Evolutionary conservation across 1,284 basidiomycete genomes (phyloP).

Genomic region (Prillingera fragicola): DNA sequence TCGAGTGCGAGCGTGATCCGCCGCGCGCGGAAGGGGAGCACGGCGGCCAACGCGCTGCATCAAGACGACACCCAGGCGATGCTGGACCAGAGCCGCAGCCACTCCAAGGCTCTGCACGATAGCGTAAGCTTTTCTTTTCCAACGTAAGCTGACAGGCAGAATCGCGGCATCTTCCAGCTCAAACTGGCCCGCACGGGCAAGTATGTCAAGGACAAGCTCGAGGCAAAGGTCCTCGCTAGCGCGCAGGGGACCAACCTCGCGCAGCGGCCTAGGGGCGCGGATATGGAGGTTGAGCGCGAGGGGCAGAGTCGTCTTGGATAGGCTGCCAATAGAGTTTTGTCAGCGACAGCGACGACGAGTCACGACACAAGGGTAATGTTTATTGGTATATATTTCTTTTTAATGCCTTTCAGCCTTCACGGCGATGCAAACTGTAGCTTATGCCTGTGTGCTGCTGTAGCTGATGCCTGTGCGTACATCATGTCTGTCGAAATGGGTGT

Average conservation of each 20-base stretch:
- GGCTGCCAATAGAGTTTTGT: too few species aligned
- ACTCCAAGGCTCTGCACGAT: constrained; percentile 41
- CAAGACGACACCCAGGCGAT: constrained; percentile 24
- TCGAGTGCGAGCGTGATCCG: not conserved
- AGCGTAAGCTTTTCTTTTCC: constrained; percentile 16
- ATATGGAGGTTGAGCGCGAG: constrained; percentile 43
- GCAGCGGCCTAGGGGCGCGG: constrained; percentile 28
- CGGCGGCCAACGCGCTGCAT: constrained; percentile 11
- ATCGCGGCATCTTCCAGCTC: constrained; percentile 46
- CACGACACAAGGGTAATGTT: not conserved
- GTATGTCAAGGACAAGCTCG: constrained; percentile 44
- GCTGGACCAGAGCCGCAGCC: constrained; percentile 25
- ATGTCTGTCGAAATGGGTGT: too few species aligned
- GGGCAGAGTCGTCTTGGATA: constrained; percentile 42
- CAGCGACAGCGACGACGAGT: too few species aligned
- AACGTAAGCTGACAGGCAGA: not conserved
- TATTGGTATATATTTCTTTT: not conserved
- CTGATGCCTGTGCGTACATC: too few species aligned
- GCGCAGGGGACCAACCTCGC: constrained; percentile 16
- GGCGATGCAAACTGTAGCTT: too few species aligned
- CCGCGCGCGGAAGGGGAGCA: not conserved
- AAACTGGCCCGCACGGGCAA: constrained; percentile 43
- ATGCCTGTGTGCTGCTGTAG: too few species aligned
- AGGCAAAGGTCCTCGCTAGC: constrained; percentile 29
- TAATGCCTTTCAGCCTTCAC: not conserved